Evolutionary conservation across 495 filamentous ascomycete genomes (phyloP).

Genomic region (Bacidia gigantensis): DNA sequence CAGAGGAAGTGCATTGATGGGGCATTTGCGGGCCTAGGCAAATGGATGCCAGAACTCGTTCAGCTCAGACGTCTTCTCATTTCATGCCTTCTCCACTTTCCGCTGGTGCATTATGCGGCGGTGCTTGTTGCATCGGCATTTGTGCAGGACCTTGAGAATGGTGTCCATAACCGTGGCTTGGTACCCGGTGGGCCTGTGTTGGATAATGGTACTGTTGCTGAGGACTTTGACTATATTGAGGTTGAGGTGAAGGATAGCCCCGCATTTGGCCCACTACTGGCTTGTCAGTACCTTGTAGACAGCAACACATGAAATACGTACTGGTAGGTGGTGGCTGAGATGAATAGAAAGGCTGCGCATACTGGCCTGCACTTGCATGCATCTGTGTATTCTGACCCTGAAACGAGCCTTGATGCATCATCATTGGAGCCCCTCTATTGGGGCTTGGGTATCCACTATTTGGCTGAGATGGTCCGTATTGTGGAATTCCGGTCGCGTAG

Average conservation of each 20-base stretch:
- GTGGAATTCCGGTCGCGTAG: constrained; percentile 55
- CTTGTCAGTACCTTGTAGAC: constrained; percentile 20
- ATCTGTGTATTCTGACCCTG: constrained; percentile 52
- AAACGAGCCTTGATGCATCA: constrained; percentile 72
- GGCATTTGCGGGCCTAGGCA: not conserved
- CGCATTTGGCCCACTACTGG: constrained; percentile 43
- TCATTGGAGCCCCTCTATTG: constrained; percentile 56
- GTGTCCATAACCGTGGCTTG: constrained; percentile 44
- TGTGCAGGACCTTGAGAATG: constrained; percentile 35
- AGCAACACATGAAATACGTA: constrained; percentile 35
- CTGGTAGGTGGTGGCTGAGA: constrained; percentile 45
- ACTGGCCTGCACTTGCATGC: constrained; percentile 55
- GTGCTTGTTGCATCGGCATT: constrained; percentile 28
- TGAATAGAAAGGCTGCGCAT: constrained; percentile 51
- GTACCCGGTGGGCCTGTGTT: constrained; percentile 44
- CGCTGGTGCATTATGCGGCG: constrained; percentile 29
- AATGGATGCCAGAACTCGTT: not conserved
- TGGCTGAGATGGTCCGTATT: constrained; percentile 50
- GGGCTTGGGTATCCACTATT: constrained; percentile 77
- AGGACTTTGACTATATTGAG: constrained; percentile 49
- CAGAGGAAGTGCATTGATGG: not conserved
- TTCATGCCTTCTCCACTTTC: constrained; percentile 42
- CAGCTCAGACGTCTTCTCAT: no score
- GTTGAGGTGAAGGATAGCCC: constrained; percentile 44
- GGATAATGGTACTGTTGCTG: constrained; percentile 55